Conservation (phyloP, 148 eudicot genomes). For the Nepenthes mirabilis region DNA sequence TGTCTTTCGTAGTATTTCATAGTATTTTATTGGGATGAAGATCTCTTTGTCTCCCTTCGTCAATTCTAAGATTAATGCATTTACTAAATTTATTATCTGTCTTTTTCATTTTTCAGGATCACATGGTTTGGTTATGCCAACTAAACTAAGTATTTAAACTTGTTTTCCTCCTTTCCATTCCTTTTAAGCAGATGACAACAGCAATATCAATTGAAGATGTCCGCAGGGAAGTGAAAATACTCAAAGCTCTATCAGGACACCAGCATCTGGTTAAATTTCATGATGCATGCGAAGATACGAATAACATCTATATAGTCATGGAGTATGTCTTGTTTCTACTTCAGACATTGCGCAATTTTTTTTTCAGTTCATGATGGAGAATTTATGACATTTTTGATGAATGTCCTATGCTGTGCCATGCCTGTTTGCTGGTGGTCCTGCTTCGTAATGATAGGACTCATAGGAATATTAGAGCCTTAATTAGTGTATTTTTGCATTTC, state of each 20-base stretch:
- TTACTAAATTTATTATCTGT: no score
- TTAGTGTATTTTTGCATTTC: background rate
- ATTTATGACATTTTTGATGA: background rate
- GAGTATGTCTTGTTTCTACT: slow-evolving; percentile 33
- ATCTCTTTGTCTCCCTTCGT: no score
- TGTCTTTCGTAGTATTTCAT: no score
- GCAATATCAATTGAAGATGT: slow-evolving; percentile 72
- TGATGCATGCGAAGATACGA: slow-evolving; percentile 66
- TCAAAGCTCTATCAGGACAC: slow-evolving; percentile 59
- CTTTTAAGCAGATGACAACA: slow-evolving; percentile 52
- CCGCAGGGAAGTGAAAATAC: slow-evolving; percentile 61
- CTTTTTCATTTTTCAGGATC: no score
- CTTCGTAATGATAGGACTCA: background rate
- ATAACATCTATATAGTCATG: slow-evolving; percentile 62
- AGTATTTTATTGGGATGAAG: no score
- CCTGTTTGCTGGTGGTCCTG: no score
- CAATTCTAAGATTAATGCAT: no score
- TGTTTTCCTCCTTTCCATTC: background rate
- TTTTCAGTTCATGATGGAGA: no score
- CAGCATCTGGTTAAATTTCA: slow-evolving; percentile 50
- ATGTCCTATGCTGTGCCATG: background rate
- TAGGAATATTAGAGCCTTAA: no score
- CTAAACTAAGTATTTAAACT: background rate
- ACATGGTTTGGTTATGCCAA: no score
- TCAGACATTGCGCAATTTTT: background rate